A percentile compares a stretch with the other conserved stretches of the same genome.
These are phyloP conservation scores for Gleditsia sinensis DNA, from an alignment of 306 rosid species.

Conservation along the genomic window DNA sequence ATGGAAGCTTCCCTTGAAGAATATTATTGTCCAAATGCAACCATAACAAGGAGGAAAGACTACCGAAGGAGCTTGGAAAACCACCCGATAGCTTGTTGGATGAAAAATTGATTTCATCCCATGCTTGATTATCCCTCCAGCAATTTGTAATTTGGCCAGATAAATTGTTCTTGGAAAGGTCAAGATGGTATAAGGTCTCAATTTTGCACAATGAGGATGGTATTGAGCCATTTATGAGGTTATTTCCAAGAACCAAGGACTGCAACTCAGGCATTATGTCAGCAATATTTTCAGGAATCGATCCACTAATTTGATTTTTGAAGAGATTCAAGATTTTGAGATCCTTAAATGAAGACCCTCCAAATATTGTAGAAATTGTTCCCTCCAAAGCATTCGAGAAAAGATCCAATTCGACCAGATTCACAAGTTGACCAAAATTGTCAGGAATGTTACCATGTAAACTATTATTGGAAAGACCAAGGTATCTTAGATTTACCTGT, in stretches of 20 bases:
- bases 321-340: background rate
- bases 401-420: background rate
- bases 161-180: background rate
- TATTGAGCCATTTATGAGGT: background rate
- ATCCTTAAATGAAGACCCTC: background rate
- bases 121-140: background rate
- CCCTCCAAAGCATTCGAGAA: background rate
- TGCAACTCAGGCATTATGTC: background rate
- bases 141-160: background rate
- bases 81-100: background rate
- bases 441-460: background rate
- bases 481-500: background rate
- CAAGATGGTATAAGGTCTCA: background rate
- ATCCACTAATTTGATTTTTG: too few relatives aligned
- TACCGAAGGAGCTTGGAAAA: background rate
- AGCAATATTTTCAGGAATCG: background rate
- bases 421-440: background rate
- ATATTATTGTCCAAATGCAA: background rate
- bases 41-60: background rate
- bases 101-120: background rate
- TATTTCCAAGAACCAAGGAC: background rate
- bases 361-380: background rate
- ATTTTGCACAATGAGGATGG: background rate
- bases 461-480: background rate
- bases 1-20: background rate